Percentiles rank a stretch among this genome's conserved stretches.
Evolutionary conservation across 768 basidiomycete genomes (phyloP).

Genomic region (Hirschioporus abietinus): DNA sequence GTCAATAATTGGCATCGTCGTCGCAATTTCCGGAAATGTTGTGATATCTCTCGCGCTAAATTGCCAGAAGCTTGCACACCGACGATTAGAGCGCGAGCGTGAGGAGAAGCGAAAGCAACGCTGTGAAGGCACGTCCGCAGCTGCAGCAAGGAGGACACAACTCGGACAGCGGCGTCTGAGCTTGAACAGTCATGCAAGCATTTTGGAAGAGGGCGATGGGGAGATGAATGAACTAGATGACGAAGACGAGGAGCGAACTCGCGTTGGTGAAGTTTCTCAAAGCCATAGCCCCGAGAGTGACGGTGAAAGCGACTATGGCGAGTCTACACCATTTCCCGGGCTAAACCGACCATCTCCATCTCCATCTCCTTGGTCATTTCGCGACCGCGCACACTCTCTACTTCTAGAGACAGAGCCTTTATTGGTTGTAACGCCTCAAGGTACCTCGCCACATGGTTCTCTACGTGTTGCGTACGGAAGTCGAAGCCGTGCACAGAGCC

Average conservation of each 20-base stretch:
- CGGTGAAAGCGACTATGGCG: background rate
- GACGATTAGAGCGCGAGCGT: conserved; percentile 45
- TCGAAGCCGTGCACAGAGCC: background rate
- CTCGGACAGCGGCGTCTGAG: background rate
- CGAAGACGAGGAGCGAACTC: background rate
- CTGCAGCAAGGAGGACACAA: background rate
- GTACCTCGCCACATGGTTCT: background rate
- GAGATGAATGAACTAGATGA: background rate
- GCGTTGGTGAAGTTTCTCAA: background rate
- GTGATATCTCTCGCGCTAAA: conserved; percentile 90
- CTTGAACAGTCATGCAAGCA: background rate
- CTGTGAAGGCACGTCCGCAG: background rate
- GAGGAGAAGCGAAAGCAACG: conserved; percentile 7
- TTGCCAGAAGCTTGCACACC: conserved; percentile 88
- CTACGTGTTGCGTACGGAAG: background rate
- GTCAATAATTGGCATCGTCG: conserved; percentile 68
- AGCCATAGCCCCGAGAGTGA: background rate
- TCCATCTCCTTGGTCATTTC: background rate
- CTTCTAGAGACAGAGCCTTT: conserved; percentile 18
- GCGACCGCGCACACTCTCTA: background rate
- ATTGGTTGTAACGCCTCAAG: conserved; percentile 4
- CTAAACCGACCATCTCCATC: background rate
- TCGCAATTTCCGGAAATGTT: conserved; percentile 80
- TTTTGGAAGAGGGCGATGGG: background rate
- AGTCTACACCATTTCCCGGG: background rate